Percentiles rank a stretch among this genome's conserved stretches.
These are phyloP conservation scores for Ophiostoma tasmaniense DNA, from an alignment of 2,329 filamentous ascomycete genomes.

Conservation along the genomic window DNA sequence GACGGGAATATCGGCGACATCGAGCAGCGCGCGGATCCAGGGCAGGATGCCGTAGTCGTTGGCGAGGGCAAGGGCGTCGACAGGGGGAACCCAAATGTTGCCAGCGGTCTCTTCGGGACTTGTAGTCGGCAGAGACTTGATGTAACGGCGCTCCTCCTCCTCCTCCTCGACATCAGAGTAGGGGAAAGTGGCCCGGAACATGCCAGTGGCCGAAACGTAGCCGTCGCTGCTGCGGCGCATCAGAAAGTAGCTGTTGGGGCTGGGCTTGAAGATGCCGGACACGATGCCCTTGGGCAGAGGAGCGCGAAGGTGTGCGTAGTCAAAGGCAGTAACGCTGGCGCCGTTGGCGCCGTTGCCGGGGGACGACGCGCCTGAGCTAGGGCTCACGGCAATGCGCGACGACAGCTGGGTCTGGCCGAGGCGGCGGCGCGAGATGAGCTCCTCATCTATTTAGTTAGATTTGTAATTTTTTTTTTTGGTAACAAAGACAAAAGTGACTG, in stretches of 20 bases:
- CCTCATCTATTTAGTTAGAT: constrained; percentile 44
- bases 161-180: constrained; percentile 67
- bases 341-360: constrained; percentile 59
- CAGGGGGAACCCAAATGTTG: constrained; percentile 89
- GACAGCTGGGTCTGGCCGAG: constrained; percentile 87
- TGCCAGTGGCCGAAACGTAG: constrained; percentile 76
- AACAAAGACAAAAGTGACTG: constrained; percentile 21
- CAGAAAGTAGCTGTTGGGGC: constrained; percentile 89
- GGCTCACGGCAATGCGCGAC: constrained; percentile 51
- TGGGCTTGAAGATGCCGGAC: constrained; percentile 85
- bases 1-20: constrained; percentile 66
- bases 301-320: constrained; percentile 91
- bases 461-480: not conserved
- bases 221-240: constrained; percentile 87
- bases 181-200: constrained; percentile 87
- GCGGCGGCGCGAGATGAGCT: constrained; percentile 74
- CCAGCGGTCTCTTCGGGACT: constrained; percentile 89
- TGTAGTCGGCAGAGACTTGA: constrained; percentile 74
- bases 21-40: constrained; percentile 89
- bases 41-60: constrained; percentile 76
- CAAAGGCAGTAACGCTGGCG: constrained; percentile 72
- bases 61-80: constrained; percentile 70
- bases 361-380: constrained; percentile 38
- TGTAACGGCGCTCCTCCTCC: constrained; percentile 67
- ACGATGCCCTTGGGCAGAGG: constrained; percentile 84